A percentile compares a stretch with the other conserved stretches of the same genome.
Evolutionary conservation across 495 filamentous ascomycete genomes (phyloP).

Genomic region (Oidiodendron maius): DNA sequence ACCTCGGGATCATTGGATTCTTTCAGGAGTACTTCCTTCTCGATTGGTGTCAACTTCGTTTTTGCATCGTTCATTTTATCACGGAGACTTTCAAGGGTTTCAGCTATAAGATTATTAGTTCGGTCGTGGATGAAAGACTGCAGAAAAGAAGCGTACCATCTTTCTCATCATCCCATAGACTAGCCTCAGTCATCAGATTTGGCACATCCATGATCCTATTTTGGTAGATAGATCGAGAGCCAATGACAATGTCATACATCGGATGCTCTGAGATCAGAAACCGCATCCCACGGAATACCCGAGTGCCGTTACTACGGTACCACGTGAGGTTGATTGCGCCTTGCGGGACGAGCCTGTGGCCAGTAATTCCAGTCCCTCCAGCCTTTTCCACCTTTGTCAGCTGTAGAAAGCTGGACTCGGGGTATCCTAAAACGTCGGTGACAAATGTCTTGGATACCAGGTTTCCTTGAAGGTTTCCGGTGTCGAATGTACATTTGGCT

Average conservation of each 20-base stretch:
- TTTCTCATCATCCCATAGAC: neutral
- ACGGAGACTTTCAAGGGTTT: neutral
- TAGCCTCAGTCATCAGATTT: neutral
- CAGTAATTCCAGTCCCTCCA: slow-evolving; percentile 9
- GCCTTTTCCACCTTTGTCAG: slow-evolving; percentile 6
- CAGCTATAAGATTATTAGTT: slow-evolving; percentile 1
- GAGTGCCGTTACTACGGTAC: slow-evolving; percentile 6
- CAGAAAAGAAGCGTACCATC: neutral
- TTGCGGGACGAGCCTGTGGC: slow-evolving; percentile 8
- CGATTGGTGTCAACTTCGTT: neutral
- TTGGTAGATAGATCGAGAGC: slow-evolving; percentile 7
- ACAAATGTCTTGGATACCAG: slow-evolving; percentile 7
- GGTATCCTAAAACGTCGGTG: slow-evolving; percentile 1
- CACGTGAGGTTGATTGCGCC: slow-evolving; percentile 7
- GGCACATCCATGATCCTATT: slow-evolving; percentile 9
- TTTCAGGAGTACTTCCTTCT: slow-evolving; percentile 1
- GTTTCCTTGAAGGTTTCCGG: slow-evolving; percentile 10
- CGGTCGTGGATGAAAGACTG: neutral
- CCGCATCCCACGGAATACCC: slow-evolving; percentile 9
- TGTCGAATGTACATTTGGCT: slow-evolving; percentile 13
- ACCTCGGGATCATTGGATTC: neutral
- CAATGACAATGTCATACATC: slow-evolving; percentile 10
- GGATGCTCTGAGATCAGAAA: slow-evolving; percentile 7
- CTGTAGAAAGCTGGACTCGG: slow-evolving; percentile 3
- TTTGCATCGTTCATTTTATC: neutral